These are phyloP conservation scores for Globisporangium recalcitrans DNA, from an alignment of 352 stramenopile species.

Conservation along the genomic window DNA sequence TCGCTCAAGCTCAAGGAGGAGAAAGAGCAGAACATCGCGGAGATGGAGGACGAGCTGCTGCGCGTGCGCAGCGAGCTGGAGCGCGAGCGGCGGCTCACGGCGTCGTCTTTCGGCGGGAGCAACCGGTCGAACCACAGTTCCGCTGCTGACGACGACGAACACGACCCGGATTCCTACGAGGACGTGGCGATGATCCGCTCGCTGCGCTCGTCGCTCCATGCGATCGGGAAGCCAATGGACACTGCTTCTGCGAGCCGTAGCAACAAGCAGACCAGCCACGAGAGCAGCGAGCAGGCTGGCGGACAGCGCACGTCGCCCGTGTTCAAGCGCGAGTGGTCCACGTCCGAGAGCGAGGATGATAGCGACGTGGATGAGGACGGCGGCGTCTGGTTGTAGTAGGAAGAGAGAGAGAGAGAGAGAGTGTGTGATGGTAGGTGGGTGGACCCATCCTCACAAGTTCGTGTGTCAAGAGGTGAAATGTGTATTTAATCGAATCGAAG, in stretches of 20 bases:
- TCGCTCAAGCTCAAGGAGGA: conserved; percentile 59
- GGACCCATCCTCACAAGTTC: too few relatives aligned
- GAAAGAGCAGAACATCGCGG: conserved; percentile 45
- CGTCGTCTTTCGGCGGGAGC: conserved; percentile 25
- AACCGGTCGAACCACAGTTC: conserved; percentile 24
- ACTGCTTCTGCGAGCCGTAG: background rate
- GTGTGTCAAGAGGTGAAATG: background rate
- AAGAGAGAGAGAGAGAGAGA: background rate
- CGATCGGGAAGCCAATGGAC: conserved; percentile 2
- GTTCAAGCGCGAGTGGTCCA: conserved; percentile 12
- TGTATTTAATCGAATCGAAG: conserved; percentile 9
- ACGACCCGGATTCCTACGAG: conserved; percentile 28
- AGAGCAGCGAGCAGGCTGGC: conserved; percentile 11
- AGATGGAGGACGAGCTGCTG: conserved; percentile 44
- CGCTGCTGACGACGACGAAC: conserved; percentile 24
- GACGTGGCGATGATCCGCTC: conserved; percentile 29
- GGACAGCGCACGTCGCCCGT: background rate
- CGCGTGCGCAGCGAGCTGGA: conserved; percentile 50
- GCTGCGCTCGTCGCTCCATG: conserved; percentile 33
- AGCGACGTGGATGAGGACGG: conserved; percentile 41
- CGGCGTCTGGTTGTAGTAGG: conserved; percentile 54
- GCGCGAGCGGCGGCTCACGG: conserved; percentile 35
- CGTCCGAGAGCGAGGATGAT: conserved; percentile 25
- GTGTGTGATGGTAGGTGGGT: background rate
- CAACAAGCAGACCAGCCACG: background rate